Evolutionary conservation across 495 filamentous ascomycete species (phyloP).

Genomic region (Lasiosphaeria miniovina): DNA sequence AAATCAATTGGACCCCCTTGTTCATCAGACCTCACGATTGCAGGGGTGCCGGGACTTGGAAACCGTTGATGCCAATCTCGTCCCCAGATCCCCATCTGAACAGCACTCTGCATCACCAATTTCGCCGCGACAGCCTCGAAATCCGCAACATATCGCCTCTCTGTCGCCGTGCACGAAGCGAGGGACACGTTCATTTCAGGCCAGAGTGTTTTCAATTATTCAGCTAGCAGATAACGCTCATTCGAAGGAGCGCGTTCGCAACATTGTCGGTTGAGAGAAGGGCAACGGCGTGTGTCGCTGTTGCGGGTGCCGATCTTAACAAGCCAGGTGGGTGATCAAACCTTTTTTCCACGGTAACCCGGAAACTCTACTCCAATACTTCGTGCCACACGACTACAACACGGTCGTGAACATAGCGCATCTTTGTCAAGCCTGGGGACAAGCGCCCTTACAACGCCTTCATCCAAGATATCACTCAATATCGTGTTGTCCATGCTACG

Average conservation of each 20-base stretch:
- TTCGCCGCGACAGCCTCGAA: background rate
- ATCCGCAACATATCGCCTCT: background rate
- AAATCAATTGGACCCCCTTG: background rate
- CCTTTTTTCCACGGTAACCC: background rate
- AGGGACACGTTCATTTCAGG: background rate
- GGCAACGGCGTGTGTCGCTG: no score
- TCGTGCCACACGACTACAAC: no score
- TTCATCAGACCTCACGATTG: background rate
- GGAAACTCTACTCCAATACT: background rate
- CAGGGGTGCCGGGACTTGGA: background rate
- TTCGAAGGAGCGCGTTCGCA: no score
- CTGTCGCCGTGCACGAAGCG: conserved; percentile 4
- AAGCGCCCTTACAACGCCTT: no score
- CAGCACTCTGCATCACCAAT: background rate
- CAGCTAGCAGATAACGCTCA: no score
- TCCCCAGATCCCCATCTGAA: background rate
- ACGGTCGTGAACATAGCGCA: no score
- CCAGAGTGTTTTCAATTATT: background rate
- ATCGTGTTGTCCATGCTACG: no score
- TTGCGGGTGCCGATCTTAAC: background rate
- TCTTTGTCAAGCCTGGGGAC: no score
- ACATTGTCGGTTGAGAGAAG: no score
- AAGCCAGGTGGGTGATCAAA: background rate
- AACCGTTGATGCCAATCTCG: background rate
- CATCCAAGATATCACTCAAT: no score